These are phyloP conservation scores for Xylariaceae sp. DNA, from an alignment of 2,329 filamentous ascomycete species.

Conservation along the genomic window DNA sequence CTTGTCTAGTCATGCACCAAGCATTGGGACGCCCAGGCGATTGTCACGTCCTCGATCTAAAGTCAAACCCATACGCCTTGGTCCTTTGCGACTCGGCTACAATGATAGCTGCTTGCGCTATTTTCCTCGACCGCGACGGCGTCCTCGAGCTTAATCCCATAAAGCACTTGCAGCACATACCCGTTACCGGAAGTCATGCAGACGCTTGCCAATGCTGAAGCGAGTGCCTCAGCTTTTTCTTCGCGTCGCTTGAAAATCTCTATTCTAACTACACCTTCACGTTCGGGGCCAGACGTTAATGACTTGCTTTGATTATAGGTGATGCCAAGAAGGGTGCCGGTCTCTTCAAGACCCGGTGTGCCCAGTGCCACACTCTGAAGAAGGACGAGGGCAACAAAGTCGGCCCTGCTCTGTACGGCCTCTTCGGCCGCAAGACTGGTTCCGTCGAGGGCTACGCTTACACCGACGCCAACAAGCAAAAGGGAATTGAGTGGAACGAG, in stretches of 20 bases:
- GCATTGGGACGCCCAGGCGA: slow-evolving; percentile 3
- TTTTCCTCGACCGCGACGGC: slow-evolving; percentile 22
- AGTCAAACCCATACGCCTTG: not conserved
- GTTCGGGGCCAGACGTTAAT: slow-evolving; percentile 24
- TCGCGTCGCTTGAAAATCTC: not conserved
- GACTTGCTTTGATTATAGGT: slow-evolving; percentile 52
- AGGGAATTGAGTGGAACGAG: slow-evolving; percentile 86
- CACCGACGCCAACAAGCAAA: slow-evolving; percentile 99
- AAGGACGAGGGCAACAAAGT: slow-evolving; percentile 92
- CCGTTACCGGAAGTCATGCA: not conserved
- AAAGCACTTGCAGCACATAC: not conserved
- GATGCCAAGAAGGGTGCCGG: slow-evolving; percentile 94
- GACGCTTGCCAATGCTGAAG: not conserved
- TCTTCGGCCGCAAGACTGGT: slow-evolving; percentile 95
- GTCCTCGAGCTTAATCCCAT: not conserved
- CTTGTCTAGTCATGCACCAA: slow-evolving; percentile 8
- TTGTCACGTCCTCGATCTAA: slow-evolving; percentile 1
- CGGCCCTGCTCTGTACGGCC: slow-evolving; percentile 92
- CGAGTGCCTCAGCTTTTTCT: not conserved
- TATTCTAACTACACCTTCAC: not conserved
- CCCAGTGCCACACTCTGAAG: slow-evolving; percentile 97
- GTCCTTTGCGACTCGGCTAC: slow-evolving; percentile 15
- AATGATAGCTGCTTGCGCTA: slow-evolving; percentile 25
- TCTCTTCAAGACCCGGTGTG: slow-evolving; percentile 99
- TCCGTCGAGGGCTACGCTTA: slow-evolving; percentile 90